Percentiles rank a stretch among this genome's conserved stretches.
Evolutionary conservation across 1,284 basidiomycete species (phyloP).

Genomic region (Apiotrichum mycotoxinovorans): DNA sequence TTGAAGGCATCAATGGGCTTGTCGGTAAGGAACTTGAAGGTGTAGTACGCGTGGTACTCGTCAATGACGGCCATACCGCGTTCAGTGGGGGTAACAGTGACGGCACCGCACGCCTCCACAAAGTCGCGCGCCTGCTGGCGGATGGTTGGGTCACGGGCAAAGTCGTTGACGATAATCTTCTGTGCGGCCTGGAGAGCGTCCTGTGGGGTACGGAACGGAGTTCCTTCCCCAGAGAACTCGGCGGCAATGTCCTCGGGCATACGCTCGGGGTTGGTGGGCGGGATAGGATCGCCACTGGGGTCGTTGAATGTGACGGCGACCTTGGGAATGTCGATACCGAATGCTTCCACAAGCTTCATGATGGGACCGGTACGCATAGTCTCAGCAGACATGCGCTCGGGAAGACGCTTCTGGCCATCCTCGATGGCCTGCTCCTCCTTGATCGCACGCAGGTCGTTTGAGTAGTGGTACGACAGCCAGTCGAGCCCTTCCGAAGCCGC

Average conservation of each 20-base stretch:
- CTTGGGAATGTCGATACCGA: constrained; percentile 35
- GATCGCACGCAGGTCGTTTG: constrained; percentile 59
- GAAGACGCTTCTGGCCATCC: constrained; percentile 54
- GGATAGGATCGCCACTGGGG: constrained; percentile 23
- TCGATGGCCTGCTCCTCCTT: constrained; percentile 64
- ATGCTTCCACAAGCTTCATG: constrained; percentile 42
- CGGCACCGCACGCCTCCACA: constrained; percentile 72
- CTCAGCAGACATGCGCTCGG: constrained; percentile 27
- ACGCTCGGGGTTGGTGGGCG: constrained; percentile 39
- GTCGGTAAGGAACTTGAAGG: constrained; percentile 89
- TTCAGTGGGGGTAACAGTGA: constrained; percentile 85
- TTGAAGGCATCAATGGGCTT: constrained; percentile 76
- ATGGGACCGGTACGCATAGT: constrained; percentile 38
- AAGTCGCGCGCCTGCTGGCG: constrained; percentile 72
- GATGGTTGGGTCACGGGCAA: constrained; percentile 88
- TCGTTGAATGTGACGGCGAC: constrained; percentile 43
- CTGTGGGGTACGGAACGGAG: constrained; percentile 28
- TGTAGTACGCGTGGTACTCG: constrained; percentile 84
- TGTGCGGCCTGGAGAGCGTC: constrained; percentile 55
- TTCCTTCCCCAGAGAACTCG: constrained; percentile 40
- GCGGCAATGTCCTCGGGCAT: constrained; percentile 43
- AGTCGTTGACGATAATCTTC: constrained; percentile 81
- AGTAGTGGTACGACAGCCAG: constrained; percentile 82
- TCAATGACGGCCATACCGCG: constrained; percentile 87
- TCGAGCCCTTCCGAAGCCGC: constrained; percentile 87